Conservation (phyloP, 768 basidiomycete species). For the Suillus lakei region DNA sequence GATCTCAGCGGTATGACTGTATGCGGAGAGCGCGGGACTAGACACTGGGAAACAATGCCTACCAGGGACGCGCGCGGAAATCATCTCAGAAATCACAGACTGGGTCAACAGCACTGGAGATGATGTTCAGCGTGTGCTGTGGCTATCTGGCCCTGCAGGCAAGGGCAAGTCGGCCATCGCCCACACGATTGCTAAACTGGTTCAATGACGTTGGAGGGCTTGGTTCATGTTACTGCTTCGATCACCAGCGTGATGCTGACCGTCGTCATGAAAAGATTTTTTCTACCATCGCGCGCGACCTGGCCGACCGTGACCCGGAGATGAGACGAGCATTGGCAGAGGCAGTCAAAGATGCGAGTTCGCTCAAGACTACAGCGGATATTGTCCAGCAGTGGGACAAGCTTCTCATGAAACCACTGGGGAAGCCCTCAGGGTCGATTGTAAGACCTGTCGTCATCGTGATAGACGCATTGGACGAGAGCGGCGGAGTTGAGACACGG, state of each 20-base stretch:
- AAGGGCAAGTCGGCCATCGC: background rate
- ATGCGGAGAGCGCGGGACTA: no score
- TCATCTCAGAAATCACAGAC: constrained; percentile 28
- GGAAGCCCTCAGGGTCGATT: constrained; percentile 2
- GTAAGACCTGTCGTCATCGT: constrained; percentile 27
- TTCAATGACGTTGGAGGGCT: background rate
- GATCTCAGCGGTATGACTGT: no score
- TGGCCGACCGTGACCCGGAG: constrained; percentile 4
- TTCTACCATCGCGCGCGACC: constrained; percentile 13
- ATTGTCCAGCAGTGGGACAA: constrained; percentile 17
- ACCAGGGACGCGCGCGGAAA: constrained; percentile 22
- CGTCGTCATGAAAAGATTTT: constrained; percentile 16
- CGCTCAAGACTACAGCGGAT: constrained; percentile 2
- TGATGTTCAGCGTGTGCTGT: background rate
- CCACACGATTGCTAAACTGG: constrained; percentile 24
- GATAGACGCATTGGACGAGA: constrained; percentile 29
- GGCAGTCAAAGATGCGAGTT: background rate
- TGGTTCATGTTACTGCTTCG: constrained; percentile 7
- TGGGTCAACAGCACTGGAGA: constrained; percentile 24
- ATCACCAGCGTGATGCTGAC: constrained; percentile 14
- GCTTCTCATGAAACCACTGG: constrained; percentile 19
- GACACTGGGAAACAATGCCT: constrained; percentile 14
- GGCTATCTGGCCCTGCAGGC: no score
- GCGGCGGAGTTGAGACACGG: constrained; percentile 10
- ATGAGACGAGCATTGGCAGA: constrained; percentile 3